Evolutionary conservation across 768 basidiomycete species (phyloP), one percentile per base, ranked within the genome.

Genomic region (Naganishia onofrii): DNA sequence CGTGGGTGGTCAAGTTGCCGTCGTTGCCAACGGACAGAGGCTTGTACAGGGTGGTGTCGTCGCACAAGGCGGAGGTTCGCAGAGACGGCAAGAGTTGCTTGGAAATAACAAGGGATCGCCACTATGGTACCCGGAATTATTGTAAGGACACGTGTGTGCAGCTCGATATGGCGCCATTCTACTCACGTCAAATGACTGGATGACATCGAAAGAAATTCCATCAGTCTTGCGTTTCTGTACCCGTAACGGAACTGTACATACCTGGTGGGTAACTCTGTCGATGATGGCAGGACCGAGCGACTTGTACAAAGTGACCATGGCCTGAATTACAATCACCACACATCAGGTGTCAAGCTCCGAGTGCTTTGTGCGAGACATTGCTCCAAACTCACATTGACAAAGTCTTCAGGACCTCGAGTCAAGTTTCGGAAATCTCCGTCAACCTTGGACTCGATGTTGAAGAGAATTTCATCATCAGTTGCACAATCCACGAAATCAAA

Each of bases 401-500:
- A 80, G 58, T 77, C 77, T n/a, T 75, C 71, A 6, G 76, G 72
- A 15, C 48, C 32, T n/a, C 76, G 63, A 5, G 79, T 80, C 51
- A 71, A 66, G 72, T 80, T 78, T 19, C 46, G 68, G 42, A 66
- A 68, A 38, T 74, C 73, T 26, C 73, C 67, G 57, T 79, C 72
- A 53, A 80, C 70, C 68, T 80, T 80, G 70, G 74, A 71, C 82
- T 92, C 91, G 72, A 92, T 88, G 76, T 91, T 91, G 85, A 87
- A 90, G 44, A 83, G 79, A 42, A 91, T 84, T 63, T 82, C 81
- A 66, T 87, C 87, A 46, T 85, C 79, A 0, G 87, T 90, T 8
- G 85, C 88, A 72, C 90, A 92, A 51, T 84, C 84, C 9, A 87
- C 89, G 75, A 92, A 91, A 53, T 86, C 85, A 73, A 92, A 91